These are phyloP conservation scores for Linaria vulgaris DNA, from an alignment of 257 asterid genomes.

Conservation along the genomic window DNA sequence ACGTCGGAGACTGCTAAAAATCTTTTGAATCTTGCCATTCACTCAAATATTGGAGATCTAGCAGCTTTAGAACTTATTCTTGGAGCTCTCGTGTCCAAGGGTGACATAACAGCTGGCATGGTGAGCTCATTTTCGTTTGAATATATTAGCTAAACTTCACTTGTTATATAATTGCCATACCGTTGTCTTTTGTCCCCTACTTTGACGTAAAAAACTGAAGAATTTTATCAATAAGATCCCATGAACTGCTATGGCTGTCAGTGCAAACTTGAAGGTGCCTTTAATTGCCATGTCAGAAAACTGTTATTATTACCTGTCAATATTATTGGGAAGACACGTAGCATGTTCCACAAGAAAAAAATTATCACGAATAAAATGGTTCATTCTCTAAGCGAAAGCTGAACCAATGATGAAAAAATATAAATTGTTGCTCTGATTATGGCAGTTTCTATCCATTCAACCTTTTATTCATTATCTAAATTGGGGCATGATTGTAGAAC, in stretches of 20 bases:
- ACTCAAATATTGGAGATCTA: conserved; percentile 95
- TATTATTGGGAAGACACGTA: neutral
- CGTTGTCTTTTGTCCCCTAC: too few species aligned
- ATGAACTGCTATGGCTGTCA: neutral
- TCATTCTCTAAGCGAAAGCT: neutral
- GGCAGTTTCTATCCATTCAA: neutral
- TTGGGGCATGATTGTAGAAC: neutral
- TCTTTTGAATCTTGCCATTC: conserved; percentile 80
- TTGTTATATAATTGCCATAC: conserved; percentile 10
- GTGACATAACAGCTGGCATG: conserved; percentile 72
- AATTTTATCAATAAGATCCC: neutral
- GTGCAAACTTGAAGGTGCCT: conserved; percentile 1
- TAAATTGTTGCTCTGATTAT: too few species aligned
- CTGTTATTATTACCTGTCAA: neutral
- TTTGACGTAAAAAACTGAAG: too few species aligned
- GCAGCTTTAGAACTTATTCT: conserved; percentile 83
- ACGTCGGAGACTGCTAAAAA: conserved; percentile 87
- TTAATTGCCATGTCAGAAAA: neutral
- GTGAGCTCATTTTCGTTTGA: conserved; percentile 40
- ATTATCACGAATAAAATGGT: neutral
- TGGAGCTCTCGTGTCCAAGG: conserved; percentile 85
- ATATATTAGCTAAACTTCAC: conserved; percentile 13
- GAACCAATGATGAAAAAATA: neutral
- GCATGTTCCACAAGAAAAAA: neutral
- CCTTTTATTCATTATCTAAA: neutral